Evolutionary conservation across 805 yeast species (phyloP).

Genomic region (Hanseniaspora occidentalis): DNA sequence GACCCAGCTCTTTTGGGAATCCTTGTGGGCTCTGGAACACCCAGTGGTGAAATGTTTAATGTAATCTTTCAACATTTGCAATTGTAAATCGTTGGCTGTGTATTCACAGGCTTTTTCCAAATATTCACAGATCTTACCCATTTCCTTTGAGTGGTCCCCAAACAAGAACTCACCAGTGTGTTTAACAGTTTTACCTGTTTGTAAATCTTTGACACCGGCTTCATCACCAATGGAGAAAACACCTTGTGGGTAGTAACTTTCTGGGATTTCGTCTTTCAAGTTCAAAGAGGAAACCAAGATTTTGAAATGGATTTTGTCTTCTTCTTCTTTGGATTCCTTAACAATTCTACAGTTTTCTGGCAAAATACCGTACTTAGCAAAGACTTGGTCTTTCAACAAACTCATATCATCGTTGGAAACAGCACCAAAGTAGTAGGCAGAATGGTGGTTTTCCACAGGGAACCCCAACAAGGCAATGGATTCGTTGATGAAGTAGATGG

Average conservation of each 20-base stretch:
- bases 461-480: constrained; percentile 53
- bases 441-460: constrained; percentile 63
- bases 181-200: too few species aligned
- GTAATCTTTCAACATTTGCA: constrained; percentile 52
- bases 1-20: constrained; percentile 80
- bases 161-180: too few species aligned
- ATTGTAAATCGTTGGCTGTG: constrained; percentile 66
- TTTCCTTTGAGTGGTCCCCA: constrained; percentile 69
- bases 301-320: constrained; percentile 39
- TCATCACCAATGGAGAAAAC: constrained; percentile 26
- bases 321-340: too few species aligned
- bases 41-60: constrained; percentile 66
- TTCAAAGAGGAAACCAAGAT: constrained; percentile 61
- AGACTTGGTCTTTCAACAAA: constrained; percentile 37
- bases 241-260: constrained; percentile 38
- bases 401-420: constrained; percentile 49
- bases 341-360: constrained; percentile 66
- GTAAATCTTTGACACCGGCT: too few species aligned
- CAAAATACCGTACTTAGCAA: constrained; percentile 29
- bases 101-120: constrained; percentile 43
- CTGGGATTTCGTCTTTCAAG: constrained; percentile 34
- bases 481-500: constrained; percentile 40
- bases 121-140: constrained; percentile 42
- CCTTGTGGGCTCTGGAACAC: constrained; percentile 72
- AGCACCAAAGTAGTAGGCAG: constrained; percentile 53